Percentiles rank a stretch among this genome's conserved stretches.
phyloP scores from a whole-genome alignment of 768 basidiomycete species.

The Tremella fuciformis region DNA sequence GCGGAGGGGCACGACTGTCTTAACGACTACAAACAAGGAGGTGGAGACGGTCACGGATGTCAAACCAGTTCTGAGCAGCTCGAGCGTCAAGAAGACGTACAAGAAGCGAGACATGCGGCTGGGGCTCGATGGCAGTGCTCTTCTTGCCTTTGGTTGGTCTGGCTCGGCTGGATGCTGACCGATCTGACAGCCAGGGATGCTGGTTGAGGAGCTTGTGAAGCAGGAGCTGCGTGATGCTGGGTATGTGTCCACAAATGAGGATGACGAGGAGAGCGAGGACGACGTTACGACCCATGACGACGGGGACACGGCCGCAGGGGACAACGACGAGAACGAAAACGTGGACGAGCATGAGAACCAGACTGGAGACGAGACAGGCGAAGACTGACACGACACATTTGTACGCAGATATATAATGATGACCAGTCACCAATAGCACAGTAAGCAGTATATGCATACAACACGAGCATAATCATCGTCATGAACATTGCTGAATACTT shows the following conservation, averaged over 20 bases:
- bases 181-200: conserved; percentile 1
- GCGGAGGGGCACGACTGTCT: neutral
- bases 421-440: neutral
- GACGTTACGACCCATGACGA: neutral
- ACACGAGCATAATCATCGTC: neutral
- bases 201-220: conserved; percentile 13
- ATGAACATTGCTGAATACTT: neutral
- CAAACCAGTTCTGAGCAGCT: neutral
- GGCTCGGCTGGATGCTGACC: neutral
- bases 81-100: conserved; percentile 12
- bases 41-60: conserved; percentile 13
- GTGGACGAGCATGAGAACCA: neutral
- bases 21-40: neutral
- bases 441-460: neutral
- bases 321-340: neutral
- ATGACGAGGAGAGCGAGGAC: neutral
- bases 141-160: conserved; percentile 34
- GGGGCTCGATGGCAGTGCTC: conserved; percentile 32
- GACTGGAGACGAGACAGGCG: neutral
- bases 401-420: neutral
- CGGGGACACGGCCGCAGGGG: neutral
- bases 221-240: conserved; percentile 5
- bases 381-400: neutral
- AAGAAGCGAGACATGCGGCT: conserved; percentile 33
- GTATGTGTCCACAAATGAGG: neutral